Evolutionary conservation across 208 protist species (phyloP), one percentile per base, ranked within the genome.

Genomic region (Trypanosoma theileri): DNA sequence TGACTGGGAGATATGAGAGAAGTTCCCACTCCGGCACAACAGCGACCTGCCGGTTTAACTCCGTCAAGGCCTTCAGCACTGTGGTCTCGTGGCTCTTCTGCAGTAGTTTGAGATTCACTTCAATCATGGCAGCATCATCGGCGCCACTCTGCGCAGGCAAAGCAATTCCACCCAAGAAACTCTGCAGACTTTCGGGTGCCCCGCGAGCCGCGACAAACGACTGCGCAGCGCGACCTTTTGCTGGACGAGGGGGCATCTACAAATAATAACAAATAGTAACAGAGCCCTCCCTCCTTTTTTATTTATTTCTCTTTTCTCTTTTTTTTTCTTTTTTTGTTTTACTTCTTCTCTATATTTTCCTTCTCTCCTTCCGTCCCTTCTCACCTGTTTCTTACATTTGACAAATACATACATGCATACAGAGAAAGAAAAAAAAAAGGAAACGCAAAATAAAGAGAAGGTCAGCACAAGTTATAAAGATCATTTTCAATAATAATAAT

Each of bases 11-110:
- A 58, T 84, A 93, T 26, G 61, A 73, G 40, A 77, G 26, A 22
- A 96, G 59, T 13, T 77, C 77, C 11, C 77, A 60, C 28, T 84
- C 78, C 6, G 66, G 45, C 3, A 73, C 58, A 26, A 58, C 54
- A 14, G 54, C 73, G 28, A 89, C 41, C 46, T 51, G 66, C 16
- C 7, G 68, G 28, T 77, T 80, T 14, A 96, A 73, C 56, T 86
- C 78, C 13, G 70, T 65, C 13, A 96, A 79, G 4, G 91, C 77
- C 72, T 96, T 96, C 24, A 90, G 81, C 69, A 94, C 92, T 4
- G 88, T 96, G 16, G 84, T 86, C 28, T 96, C 91, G 71, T 83
- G 92, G 21, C 65, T 85, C 71, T 96, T 96, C 44, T 63, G 79
- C 54, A 96, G 69, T 19, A 93, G 75, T 59, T 81, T 81, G 11